Evolutionary conservation across 495 filamentous ascomycete species (phyloP).

Genomic region (Schizothecium vesticola): DNA sequence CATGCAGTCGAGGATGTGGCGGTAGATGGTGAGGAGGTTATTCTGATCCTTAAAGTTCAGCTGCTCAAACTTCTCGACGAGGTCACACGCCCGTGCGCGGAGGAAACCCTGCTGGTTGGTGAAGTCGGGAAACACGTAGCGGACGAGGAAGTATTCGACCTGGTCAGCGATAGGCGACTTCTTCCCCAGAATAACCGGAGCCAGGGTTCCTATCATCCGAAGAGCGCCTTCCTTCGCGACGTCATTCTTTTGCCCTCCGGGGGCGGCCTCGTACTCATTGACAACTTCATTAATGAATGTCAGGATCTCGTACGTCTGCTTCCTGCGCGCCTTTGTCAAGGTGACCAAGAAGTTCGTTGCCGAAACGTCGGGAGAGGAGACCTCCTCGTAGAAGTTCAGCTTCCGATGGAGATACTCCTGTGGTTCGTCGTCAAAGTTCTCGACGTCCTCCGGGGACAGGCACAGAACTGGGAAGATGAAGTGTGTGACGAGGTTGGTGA

Average conservation of each 20-base stretch:
- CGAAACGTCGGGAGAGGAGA: constrained; percentile 90
- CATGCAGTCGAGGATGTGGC: constrained; percentile 96
- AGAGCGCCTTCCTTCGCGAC: constrained; percentile 94
- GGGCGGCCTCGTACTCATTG: constrained; percentile 74
- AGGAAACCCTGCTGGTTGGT: constrained; percentile 88
- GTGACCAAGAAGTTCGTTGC: constrained; percentile 95
- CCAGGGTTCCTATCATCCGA: constrained; percentile 93
- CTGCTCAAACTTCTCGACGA: constrained; percentile 93
- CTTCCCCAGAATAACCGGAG: constrained; percentile 91
- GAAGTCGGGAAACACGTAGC: constrained; percentile 98
- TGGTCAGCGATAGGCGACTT: constrained; percentile 96
- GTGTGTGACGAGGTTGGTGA: constrained; percentile 85
- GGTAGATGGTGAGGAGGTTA: constrained; percentile 91
- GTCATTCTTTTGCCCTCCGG: constrained; percentile 82
- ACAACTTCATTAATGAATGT: constrained; percentile 91
- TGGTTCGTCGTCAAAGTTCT: constrained; percentile 88
- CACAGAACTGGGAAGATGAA: constrained; percentile 94
- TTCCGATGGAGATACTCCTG: constrained; percentile 96
- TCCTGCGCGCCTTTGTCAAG: constrained; percentile 88
- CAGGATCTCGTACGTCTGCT: constrained; percentile 90
- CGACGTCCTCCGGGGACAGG: constrained; percentile 86
- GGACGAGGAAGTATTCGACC: constrained; percentile 98
- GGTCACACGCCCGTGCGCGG: constrained; percentile 91
- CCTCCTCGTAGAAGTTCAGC: constrained; percentile 95
- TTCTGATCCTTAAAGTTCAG: constrained; percentile 92